Evolutionary conservation across 805 yeast species (phyloP), one percentile per base, ranked within the genome.

Genomic region (Suhomyces pyralidae): DNA sequence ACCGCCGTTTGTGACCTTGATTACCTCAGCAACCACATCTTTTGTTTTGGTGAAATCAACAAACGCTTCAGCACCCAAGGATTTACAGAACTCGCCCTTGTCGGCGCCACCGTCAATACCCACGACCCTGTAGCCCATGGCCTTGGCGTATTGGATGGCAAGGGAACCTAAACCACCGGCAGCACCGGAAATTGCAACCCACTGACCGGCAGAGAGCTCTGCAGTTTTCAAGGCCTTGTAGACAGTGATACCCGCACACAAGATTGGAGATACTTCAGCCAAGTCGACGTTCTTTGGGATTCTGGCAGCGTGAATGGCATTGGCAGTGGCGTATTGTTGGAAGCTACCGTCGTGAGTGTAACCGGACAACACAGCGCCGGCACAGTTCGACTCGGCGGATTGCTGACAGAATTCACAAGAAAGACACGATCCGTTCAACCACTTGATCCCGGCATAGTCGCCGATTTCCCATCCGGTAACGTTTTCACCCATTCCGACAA

Each of bases 201-300:
- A 85, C 62, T 86, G 80, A 61, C 91, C 91, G 54, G 90, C 82
- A 54, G 60, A 67, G 64, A 85, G 75, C 53, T 81, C 81, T 51
- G 96, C 88, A 44, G 89, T 86, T 80, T 88, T 88, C 68, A 89
- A 77, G 45, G 96, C 96, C 79, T 88, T 89, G 85, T 89, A 89
- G 53, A 88, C 96, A 40, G 96, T 89, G 70, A 89, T 84, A 73
- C 96, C 96, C 36, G 96, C 96, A 77, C 96, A 89, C 65, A 90
- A 81, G 66, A 89, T 83, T 62, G 96, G 96, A 9, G 96, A 84
- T 56, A 83, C 81, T 58, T 76, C 78, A 51, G 93, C 91, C 62
- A 89, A 80, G 66, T 90, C 92, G 42, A 88, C 75, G 54, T 85
- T 87, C 63, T 79, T 64, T 54, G 96, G 92, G 63, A 90, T 83